Percentiles rank a stretch among this genome's conserved stretches.
Evolutionary conservation across 495 filamentous ascomycete genomes (phyloP).

Genomic region (Talaromyces borbonicus): DNA sequence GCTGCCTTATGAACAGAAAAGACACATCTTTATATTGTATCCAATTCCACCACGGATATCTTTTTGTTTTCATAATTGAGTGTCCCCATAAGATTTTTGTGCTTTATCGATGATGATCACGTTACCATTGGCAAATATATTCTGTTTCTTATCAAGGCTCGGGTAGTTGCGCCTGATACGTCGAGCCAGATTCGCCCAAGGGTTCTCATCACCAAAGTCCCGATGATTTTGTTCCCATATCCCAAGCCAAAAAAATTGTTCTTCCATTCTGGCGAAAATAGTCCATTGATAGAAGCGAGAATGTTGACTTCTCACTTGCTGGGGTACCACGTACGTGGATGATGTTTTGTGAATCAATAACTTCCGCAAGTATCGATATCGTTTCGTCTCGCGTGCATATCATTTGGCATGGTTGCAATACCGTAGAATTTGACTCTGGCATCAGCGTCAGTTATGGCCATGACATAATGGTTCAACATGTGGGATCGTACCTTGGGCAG

Average conservation of each 20-base stretch:
- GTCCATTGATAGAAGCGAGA: constrained; percentile 2
- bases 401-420: background rate
- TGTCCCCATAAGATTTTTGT: constrained; percentile 13
- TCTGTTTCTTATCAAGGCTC: constrained; percentile 3
- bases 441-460: constrained; percentile 1
- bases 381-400: constrained; percentile 3
- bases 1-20: constrained; percentile 15
- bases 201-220: background rate
- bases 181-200: constrained; percentile 1
- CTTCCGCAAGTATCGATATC: constrained; percentile 1
- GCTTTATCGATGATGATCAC: constrained; percentile 15
- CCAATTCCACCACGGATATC: constrained; percentile 8
- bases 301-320: constrained; percentile 8
- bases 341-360: background rate
- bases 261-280: background rate
- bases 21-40: constrained; percentile 11
- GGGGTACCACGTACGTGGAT: constrained; percentile 10
- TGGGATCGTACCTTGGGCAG: constrained; percentile 6
- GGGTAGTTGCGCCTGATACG: constrained; percentile 1
- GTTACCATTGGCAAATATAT: constrained; percentile 6
- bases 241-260: constrained; percentile 3
- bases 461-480: constrained; percentile 5
- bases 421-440: background rate
- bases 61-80: constrained; percentile 11
- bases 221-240: background rate